Percentiles rank a stretch among this genome's conserved stretches.
These are phyloP conservation scores for Trichoderma virens DNA, from an alignment of 495 filamentous ascomycete species.

Conservation along the genomic window DNA sequence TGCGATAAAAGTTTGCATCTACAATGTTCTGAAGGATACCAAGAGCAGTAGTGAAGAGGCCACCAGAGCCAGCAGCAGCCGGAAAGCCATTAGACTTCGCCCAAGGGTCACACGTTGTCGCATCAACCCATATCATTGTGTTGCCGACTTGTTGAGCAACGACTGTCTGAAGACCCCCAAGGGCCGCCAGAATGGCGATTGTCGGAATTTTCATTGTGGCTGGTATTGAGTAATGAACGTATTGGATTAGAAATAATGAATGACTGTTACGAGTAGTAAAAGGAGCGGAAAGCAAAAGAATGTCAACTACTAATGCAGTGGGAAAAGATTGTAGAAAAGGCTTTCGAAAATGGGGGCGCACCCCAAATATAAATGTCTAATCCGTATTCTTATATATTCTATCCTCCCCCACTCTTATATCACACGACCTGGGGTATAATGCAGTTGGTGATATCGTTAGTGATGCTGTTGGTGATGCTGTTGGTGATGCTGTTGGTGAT, in stretches of 20 bases:
- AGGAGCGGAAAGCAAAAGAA: not conserved
- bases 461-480: no score
- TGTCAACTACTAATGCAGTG: not conserved
- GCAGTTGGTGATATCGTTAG: no score
- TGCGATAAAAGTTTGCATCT: not conserved
- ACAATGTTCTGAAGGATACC: not conserved
- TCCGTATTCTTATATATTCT: no score
- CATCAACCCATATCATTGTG: not conserved
- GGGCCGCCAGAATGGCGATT: not conserved
- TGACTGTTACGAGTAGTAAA: not conserved
- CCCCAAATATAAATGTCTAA: no score
- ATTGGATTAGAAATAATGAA: not conserved
- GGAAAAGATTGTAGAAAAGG: not conserved
- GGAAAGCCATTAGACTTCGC: not conserved
- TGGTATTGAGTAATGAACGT: not conserved
- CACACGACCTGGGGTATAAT: no score
- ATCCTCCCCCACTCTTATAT: no score
- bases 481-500: no score
- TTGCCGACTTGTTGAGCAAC: not conserved
- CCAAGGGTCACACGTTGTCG: not conserved
- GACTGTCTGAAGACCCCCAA: not conserved
- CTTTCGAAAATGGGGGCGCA: no score
- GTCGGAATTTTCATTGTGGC: not conserved
- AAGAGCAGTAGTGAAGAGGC: not conserved
- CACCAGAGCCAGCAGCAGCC: not conserved